Evolutionary conservation across 805 yeast species (phyloP).

Genomic region (Scheffersomyces coipomensis): DNA sequence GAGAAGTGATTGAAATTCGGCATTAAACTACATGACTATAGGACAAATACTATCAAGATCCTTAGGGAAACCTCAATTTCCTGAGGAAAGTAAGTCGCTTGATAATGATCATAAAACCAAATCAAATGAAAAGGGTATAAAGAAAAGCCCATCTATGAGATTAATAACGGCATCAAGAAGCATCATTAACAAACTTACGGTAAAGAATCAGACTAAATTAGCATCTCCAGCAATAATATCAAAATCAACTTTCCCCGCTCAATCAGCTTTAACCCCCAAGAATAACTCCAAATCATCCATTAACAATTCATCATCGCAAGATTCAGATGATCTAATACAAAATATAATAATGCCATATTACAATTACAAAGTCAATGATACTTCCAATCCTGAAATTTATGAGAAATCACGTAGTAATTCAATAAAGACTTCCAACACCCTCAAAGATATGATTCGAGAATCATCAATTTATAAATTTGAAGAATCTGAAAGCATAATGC

Average conservation of each 20-base stretch:
- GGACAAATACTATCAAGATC: neutral
- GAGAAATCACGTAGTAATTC: neutral
- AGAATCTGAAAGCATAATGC: neutral
- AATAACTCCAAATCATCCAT: too few relatives aligned
- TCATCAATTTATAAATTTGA: neutral
- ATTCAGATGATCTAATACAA: neutral
- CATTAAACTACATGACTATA: neutral
- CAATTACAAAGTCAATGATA: neutral
- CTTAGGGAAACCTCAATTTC: neutral
- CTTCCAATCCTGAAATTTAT: neutral
- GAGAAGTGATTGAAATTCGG: too few relatives aligned
- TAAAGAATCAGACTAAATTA: neutral
- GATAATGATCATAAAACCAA: too few relatives aligned
- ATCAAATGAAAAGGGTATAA: too few relatives aligned
- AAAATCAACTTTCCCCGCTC: neutral
- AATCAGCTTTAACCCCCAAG: neutral
- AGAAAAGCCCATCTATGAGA: neutral
- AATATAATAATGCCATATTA: neutral
- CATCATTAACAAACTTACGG: neutral
- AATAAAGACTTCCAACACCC: neutral
- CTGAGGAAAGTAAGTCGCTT: too few relatives aligned
- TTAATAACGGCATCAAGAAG: neutral
- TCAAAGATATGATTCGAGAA: neutral
- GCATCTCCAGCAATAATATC: neutral
- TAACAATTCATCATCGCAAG: too few relatives aligned